Conservation (phyloP, 306 rosid genomes). For the Trichosanthes cucumerina region DNA sequence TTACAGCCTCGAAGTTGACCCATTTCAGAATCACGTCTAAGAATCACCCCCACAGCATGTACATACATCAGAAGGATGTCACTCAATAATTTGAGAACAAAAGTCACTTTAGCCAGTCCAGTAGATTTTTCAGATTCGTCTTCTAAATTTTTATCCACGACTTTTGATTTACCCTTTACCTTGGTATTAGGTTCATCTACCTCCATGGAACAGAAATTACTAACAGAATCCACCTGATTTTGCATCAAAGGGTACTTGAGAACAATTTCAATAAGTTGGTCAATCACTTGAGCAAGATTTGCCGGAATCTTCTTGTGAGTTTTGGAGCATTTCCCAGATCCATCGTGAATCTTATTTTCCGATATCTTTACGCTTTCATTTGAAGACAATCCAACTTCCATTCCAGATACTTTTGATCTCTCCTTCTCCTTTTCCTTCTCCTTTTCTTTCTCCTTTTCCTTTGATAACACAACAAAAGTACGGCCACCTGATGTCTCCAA, state of each 20-base stretch:
- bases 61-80: slow-evolving; percentile 93
- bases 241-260: slow-evolving; percentile 56
- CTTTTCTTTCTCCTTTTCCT: slow-evolving; percentile 77
- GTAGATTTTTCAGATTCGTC: slow-evolving; percentile 77
- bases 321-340: slow-evolving; percentile 68
- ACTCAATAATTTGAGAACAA: slow-evolving; percentile 86
- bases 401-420: slow-evolving; percentile 47
- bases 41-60: slow-evolving; percentile 87
- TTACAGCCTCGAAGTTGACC: slow-evolving; percentile 68
- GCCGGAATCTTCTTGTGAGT: slow-evolving; percentile 83
- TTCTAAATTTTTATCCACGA: slow-evolving; percentile 52
- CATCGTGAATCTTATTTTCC: slow-evolving; percentile 76
- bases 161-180: slow-evolving; percentile 94
- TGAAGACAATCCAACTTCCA: slow-evolving; percentile 58
- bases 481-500: slow-evolving; percentile 90
- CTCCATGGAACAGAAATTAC: slow-evolving; percentile 62
- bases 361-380: slow-evolving; percentile 67
- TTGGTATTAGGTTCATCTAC: slow-evolving; percentile 80
- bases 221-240: slow-evolving; percentile 37
- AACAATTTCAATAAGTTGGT: slow-evolving; percentile 94
- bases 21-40: slow-evolving; percentile 83
- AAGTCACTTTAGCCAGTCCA: slow-evolving; percentile 86
- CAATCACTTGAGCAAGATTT: slow-evolving; percentile 87
- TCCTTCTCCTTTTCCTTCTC: slow-evolving; percentile 94
- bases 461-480: slow-evolving; percentile 62